Evolutionary conservation across 805 yeast genomes (phyloP).

Genomic region (Monosporozyma aerobia): DNA sequence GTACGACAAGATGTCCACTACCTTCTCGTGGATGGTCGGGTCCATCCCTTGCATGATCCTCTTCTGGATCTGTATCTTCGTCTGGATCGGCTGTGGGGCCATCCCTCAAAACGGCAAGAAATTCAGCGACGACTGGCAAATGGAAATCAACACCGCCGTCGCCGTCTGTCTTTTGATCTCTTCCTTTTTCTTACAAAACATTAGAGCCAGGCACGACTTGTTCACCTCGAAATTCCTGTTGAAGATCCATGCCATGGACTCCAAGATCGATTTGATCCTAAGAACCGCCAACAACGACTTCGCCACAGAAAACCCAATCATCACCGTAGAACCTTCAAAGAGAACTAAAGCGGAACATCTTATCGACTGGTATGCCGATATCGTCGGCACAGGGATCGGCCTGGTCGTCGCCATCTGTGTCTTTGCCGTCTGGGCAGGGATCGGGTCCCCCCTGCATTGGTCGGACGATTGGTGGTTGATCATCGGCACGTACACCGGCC

Average conservation of each 20-base stretch:
- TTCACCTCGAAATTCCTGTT: slow-evolving; percentile 19
- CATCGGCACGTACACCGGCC: slow-evolving; percentile 39
- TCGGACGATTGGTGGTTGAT: slow-evolving; percentile 38
- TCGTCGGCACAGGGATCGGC: slow-evolving; percentile 38
- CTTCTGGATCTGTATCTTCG: slow-evolving; percentile 33
- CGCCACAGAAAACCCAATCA: slow-evolving; percentile 18
- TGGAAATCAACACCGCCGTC: slow-evolving; percentile 35
- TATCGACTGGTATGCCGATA: slow-evolving; percentile 34
- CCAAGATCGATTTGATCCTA: slow-evolving; percentile 22
- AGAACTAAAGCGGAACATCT: slow-evolving; percentile 14
- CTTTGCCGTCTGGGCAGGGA: slow-evolving; percentile 31
- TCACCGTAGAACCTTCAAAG: slow-evolving; percentile 13
- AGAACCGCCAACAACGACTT: slow-evolving; percentile 17
- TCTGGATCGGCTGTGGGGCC: slow-evolving; percentile 34
- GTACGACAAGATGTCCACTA: slow-evolving; percentile 30
- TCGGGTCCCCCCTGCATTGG: slow-evolving; percentile 33
- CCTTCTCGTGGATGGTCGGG: slow-evolving; percentile 24
- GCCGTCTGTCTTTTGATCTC: slow-evolving; percentile 32
- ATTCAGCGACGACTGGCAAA: slow-evolving; percentile 34
- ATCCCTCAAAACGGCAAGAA: slow-evolving; percentile 21
- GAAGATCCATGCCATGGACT: slow-evolving; percentile 21
- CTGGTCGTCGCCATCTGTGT: slow-evolving; percentile 28
- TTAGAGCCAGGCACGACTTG: slow-evolving; percentile 32
- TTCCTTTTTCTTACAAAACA: slow-evolving; percentile 33
- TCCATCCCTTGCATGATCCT: slow-evolving; percentile 26